Percentiles rank a stretch among this genome's conserved stretches.
Evolutionary conservation across 371 early-diverging fungal species (phyloP).

Genomic region (Mortierella sp.): DNA sequence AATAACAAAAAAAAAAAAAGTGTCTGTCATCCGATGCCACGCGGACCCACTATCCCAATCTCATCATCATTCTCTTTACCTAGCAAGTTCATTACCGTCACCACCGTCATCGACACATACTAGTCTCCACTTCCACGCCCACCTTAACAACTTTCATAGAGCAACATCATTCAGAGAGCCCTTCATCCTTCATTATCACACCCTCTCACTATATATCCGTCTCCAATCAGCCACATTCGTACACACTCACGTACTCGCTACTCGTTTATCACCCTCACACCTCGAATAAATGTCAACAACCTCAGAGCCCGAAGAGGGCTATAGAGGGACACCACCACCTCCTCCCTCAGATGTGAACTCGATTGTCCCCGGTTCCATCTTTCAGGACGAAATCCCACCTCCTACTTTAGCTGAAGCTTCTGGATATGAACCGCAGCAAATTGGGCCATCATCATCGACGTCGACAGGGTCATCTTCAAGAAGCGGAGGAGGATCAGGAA

Average conservation of each 20-base stretch:
- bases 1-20: no score
- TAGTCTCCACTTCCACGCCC: no score
- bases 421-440: neutral
- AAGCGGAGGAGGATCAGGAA: neutral
- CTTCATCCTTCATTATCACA: neutral
- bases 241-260: neutral
- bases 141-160: neutral
- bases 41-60: neutral
- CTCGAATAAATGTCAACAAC: neutral
- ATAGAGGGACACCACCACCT: neutral
- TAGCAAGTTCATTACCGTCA: neutral
- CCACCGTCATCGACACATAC: neutral
- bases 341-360: constrained; percentile 14
- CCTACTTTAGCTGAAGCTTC: constrained; percentile 14
- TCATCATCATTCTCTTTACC: neutral
- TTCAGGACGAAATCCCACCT: constrained; percentile 24
- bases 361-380: constrained; percentile 26
- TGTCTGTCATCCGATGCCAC: neutral
- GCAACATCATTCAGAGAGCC: neutral
- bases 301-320: neutral
- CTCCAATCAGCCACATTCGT: neutral
- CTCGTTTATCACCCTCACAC: neutral
- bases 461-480: neutral
- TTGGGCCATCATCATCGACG: neutral
- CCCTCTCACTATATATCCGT: neutral